Evolutionary conservation across 2,329 filamentous ascomycete genomes (phyloP).

Genomic region (Aspergillus sp.): DNA sequence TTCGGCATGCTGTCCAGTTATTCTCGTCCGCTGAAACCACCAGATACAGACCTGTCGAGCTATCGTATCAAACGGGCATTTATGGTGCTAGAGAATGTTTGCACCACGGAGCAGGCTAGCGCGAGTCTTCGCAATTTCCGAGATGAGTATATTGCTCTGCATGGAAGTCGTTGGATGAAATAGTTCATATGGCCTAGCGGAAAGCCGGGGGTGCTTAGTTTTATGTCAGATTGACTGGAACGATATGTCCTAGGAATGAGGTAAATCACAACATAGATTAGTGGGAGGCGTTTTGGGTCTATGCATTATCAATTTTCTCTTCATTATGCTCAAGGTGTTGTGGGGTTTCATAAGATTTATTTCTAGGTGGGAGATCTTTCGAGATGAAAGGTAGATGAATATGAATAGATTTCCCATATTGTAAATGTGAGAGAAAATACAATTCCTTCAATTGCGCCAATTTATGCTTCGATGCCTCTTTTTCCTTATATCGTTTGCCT

Average conservation of each 20-base stretch:
- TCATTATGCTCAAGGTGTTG: too few relatives aligned
- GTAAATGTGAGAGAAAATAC: too few relatives aligned
- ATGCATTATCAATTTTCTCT: too few relatives aligned
- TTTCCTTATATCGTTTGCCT: neutral
- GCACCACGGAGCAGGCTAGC: constrained; percentile 29
- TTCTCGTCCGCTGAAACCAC: constrained; percentile 9
- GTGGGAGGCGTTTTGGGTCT: too few relatives aligned
- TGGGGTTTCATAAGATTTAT: too few relatives aligned
- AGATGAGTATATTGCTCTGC: constrained; percentile 16
- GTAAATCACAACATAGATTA: too few relatives aligned
- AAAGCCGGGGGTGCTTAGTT: neutral
- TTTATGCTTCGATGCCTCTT: neutral
- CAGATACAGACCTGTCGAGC: constrained; percentile 8
- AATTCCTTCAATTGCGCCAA: too few relatives aligned
- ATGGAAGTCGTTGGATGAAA: constrained; percentile 16
- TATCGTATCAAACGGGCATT: constrained; percentile 29
- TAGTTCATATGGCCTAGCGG: constrained; percentile 1
- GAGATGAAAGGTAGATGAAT: too few relatives aligned
- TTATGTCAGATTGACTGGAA: too few relatives aligned
- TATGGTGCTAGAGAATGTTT: constrained; percentile 27
- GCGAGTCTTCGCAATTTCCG: constrained; percentile 28
- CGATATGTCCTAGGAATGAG: too few relatives aligned
- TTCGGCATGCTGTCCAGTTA: constrained; percentile 19
- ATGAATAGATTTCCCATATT: too few relatives aligned
- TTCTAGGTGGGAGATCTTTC: too few relatives aligned